Conservation (phyloP, 2,329 filamentous ascomycete species). For the Verticillium klebahnii region DNA sequence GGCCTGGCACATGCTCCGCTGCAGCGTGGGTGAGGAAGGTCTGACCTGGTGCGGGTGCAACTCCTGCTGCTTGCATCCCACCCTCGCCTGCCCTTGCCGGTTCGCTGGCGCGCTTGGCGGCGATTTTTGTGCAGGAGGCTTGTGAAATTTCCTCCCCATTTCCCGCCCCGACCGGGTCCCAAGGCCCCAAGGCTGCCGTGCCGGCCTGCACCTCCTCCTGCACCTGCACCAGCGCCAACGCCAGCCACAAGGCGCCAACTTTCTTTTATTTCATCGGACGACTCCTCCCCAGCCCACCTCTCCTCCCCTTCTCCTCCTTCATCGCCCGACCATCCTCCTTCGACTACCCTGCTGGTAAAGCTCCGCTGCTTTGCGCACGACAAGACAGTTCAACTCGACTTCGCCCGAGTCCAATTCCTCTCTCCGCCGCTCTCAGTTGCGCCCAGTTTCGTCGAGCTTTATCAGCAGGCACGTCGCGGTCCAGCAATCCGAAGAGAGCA, state of each 20-base stretch:
- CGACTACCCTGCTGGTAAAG: conserved; percentile 1
- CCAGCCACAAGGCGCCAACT: neutral
- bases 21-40: neutral
- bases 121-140: neutral
- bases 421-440: neutral
- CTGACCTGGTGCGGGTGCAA: neutral
- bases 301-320: neutral
- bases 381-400: neutral
- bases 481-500: conserved; percentile 1
- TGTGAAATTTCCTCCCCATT: conserved; percentile 1
- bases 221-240: neutral
- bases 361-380: neutral
- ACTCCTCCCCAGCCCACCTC: neutral
- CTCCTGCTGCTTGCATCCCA: neutral
- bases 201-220: neutral
- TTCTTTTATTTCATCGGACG: neutral
- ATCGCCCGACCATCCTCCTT: neutral
- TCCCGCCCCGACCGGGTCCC: neutral
- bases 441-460: neutral
- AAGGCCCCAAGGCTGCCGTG: neutral
- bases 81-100: neutral
- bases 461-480: neutral
- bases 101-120: neutral
- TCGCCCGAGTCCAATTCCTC: neutral
- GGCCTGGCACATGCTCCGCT: neutral